These are phyloP conservation scores for Arachis stenosperma DNA, from an alignment of 306 rosid genomes.

Conservation along the genomic window DNA sequence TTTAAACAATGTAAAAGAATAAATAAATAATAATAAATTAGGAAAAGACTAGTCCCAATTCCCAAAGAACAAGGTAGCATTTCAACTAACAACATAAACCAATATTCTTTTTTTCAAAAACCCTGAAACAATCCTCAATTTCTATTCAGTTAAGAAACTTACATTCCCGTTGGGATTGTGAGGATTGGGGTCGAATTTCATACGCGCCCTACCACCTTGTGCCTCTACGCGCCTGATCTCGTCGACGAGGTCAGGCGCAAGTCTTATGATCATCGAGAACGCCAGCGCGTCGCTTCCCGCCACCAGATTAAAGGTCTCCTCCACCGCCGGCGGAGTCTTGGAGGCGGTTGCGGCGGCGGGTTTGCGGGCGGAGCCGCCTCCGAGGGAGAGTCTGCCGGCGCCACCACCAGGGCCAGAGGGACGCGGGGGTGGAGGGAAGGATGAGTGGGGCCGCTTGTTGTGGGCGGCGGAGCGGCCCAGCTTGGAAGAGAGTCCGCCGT, in stretches of 20 bases:
- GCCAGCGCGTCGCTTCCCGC: conserved; percentile 75
- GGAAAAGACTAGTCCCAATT: neutral
- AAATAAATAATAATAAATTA: conserved; percentile 9
- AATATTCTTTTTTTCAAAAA: conserved; percentile 3
- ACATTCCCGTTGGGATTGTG: conserved; percentile 73
- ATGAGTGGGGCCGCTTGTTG: conserved; percentile 52
- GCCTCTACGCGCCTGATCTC: conserved; percentile 96
- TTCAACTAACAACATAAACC: conserved; percentile 22
- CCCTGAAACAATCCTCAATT: neutral
- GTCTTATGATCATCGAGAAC: conserved; percentile 78
- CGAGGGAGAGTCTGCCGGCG: conserved; percentile 64
- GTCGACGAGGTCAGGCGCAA: conserved; percentile 85
- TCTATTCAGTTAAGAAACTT: conserved; percentile 32
- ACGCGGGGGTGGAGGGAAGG: conserved; percentile 65
- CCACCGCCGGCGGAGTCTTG: conserved; percentile 52
- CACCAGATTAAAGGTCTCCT: conserved; percentile 76
- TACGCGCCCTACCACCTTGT: conserved; percentile 75
- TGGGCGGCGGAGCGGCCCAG: conserved; percentile 79
- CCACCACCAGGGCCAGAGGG: conserved; percentile 47
- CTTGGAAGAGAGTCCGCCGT: conserved; percentile 79
- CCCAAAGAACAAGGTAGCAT: conserved; percentile 4
- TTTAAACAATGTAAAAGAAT: neutral
- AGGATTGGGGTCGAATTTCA: conserved; percentile 71
- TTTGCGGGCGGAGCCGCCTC: conserved; percentile 42
- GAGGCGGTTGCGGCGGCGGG: conserved; percentile 3